Evolutionary conservation across 2,329 filamentous ascomycete species (phyloP).

Genomic region (Dryadomyces sulphureus): DNA sequence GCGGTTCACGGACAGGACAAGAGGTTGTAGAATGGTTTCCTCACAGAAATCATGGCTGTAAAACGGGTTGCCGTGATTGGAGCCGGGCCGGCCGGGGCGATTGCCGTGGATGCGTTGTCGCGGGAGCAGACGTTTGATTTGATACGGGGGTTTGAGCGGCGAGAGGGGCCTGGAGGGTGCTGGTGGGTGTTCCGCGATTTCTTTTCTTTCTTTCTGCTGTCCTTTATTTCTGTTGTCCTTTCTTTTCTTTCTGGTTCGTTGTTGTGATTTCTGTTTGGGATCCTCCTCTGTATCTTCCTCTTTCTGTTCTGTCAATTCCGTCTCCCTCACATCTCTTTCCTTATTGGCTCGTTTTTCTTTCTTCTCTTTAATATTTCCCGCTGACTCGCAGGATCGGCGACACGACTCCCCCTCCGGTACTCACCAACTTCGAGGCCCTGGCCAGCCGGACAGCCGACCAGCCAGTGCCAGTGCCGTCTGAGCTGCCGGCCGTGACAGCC

Average conservation of each 20-base stretch:
- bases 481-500: conserved; percentile 30
- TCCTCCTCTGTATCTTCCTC: not conserved
- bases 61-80: conserved; percentile 14
- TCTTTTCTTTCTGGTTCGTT: not conserved
- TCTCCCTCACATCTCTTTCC: not conserved
- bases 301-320: not conserved
- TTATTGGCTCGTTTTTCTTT: not conserved
- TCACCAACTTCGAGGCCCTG: conserved; percentile 24
- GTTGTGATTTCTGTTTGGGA: not conserved
- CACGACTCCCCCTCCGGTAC: conserved; percentile 19
- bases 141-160: conserved; percentile 26
- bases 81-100: conserved; percentile 25
- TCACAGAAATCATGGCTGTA: not conserved
- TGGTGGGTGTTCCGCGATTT: conserved; percentile 21
- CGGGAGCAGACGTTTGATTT: conserved; percentile 25
- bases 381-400: conserved; percentile 34
- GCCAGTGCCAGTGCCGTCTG: conserved; percentile 27
- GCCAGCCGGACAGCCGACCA: conserved; percentile 27
- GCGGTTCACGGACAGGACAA: no score
- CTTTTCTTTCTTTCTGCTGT: not conserved
- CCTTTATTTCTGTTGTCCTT: not conserved
- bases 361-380: not conserved
- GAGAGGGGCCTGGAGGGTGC: conserved; percentile 27
- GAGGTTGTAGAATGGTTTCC: no score
- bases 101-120: conserved; percentile 6